Percentiles rank a stretch among this genome's conserved stretches.
These are phyloP conservation scores for Elasticomyces elasticus DNA, from an alignment of 495 filamentous ascomycete genomes.

Conservation along the genomic window DNA sequence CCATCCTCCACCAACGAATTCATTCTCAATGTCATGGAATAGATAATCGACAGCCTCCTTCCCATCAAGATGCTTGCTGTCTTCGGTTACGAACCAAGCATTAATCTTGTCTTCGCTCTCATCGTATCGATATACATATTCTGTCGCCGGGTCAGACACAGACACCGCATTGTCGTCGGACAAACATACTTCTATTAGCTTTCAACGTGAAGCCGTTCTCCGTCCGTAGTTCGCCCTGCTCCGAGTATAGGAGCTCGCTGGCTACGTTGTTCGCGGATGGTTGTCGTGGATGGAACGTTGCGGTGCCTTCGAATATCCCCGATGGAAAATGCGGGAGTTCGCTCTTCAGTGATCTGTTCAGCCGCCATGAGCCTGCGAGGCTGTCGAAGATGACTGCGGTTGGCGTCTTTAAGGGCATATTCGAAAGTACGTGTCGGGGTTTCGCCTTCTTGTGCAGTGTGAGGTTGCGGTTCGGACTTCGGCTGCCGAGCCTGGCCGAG, in stretches of 20 bases:
- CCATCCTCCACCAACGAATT: conserved; percentile 34
- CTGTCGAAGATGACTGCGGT: conserved; percentile 16
- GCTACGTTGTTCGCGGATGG: conserved; percentile 20
- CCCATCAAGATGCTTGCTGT: conserved; percentile 35
- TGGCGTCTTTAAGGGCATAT: conserved; percentile 9
- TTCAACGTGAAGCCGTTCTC: conserved; percentile 31
- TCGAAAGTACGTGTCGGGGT: no score
- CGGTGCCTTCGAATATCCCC: conserved; percentile 52
- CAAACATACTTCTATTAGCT: conserved; percentile 22
- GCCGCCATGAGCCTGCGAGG: conserved; percentile 43
- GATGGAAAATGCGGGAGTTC: conserved; percentile 44
- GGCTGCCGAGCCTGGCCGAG: no score
- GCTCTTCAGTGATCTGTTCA: conserved; percentile 43
- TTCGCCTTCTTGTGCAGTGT: no score
- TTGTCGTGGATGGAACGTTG: conserved; percentile 50
- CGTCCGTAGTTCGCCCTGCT: conserved; percentile 49
- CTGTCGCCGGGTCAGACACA: background rate
- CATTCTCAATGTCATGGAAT: conserved; percentile 49
- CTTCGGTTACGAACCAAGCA: conserved; percentile 54
- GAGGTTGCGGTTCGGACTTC: no score
- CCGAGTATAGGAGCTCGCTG: conserved; percentile 57
- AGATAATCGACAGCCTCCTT: conserved; percentile 49
- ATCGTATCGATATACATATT: conserved; percentile 50
- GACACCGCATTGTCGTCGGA: background rate
- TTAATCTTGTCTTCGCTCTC: conserved; percentile 45